phyloP scores from a whole-genome alignment of 352 stramenopile species.

The Phytophthora nicotianae region DNA sequence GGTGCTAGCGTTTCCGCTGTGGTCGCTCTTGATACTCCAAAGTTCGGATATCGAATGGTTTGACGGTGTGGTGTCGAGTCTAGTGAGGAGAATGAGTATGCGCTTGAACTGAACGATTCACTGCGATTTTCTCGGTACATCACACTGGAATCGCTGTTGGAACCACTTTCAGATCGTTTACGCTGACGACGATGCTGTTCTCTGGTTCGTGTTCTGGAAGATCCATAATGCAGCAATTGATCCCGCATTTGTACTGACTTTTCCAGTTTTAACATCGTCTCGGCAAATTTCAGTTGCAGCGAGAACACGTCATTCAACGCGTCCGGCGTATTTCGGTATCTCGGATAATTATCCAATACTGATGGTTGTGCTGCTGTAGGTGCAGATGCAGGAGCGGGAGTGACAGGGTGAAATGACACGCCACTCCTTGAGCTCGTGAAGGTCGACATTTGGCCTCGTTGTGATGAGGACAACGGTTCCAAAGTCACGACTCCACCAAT shows the following conservation, averaged over 20 bases:
- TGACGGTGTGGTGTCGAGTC: constrained; percentile 24
- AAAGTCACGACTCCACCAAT: constrained; percentile 68
- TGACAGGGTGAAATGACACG: constrained; percentile 9
- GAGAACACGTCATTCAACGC: constrained; percentile 67
- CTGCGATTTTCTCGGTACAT: constrained; percentile 24
- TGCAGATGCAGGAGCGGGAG: background rate
- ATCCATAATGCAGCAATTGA: constrained; percentile 42
- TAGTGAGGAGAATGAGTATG: constrained; percentile 35
- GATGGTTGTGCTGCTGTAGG: background rate
- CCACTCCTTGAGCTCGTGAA: constrained; percentile 16
- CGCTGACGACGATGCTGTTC: constrained; percentile 3
- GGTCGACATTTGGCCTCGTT: constrained; percentile 3
- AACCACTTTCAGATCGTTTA: constrained; percentile 18
- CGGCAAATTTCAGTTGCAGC: constrained; percentile 69
- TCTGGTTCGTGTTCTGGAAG: constrained; percentile 4
- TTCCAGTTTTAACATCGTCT: constrained; percentile 76
- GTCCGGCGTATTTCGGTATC: constrained; percentile 34
- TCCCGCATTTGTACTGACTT: constrained; percentile 69
- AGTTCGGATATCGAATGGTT: constrained; percentile 20
- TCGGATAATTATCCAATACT: constrained; percentile 13
- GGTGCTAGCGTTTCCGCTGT: constrained; percentile 38
- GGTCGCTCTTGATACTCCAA: constrained; percentile 32
- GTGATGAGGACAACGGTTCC: constrained; percentile 35
- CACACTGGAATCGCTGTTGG: constrained; percentile 27
- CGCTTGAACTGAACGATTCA: constrained; percentile 44